Base-by-base conservation (phyloP, 768 basidiomycete genomes). In the Tephrocybe sp. region DNA sequence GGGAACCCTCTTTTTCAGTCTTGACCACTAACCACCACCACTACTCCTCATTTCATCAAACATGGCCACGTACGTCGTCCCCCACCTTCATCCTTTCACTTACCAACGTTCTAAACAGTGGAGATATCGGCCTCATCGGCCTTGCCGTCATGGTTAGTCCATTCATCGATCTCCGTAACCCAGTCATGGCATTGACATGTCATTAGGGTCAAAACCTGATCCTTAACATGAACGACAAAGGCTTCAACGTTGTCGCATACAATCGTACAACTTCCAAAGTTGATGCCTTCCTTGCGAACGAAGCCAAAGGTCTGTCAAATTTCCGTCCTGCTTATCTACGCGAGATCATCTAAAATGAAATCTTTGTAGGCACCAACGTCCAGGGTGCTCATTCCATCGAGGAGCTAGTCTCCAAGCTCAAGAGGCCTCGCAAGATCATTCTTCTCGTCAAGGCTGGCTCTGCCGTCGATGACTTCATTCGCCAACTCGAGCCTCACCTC, bases 201-300 rank as follows among this genome's bases (percentile, higher is more conserved):
- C 36, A 49, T 23, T 62, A 94, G 92, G 94, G 92, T 65, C 94
- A 96, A 84, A 97, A 96, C 70, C 71, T 97, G 67, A 95, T 97
- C 69, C 77, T 98, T 62, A 97, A 98, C 78, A 98, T 97, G 92
- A 97, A 97, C 71, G 97, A 99, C 80, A 99, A 99, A 74, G 97
- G 97, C 46, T 99, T 94, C 78, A 93, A 76, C 58, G 97, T 99
- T 62, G 87, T 93, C 60, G 93, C 92, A 11, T 99, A 89, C 76
- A 99, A 99, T 81, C 89, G 97, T 62, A 98, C 97, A 38, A 89
- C 86, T 55, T 85, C 83, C 74, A 99, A 99, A 72, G 94, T 99
- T 63, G 95, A 98, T 69, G 67, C 80, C 66, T 99, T 99, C 83
- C 84, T 99, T 55, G 86, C 80, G 55, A 93, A 98, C 69, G 92